These are phyloP conservation scores for Nephelium lappaceum DNA, from an alignment of 345 rosid genomes.

Conservation along the genomic window DNA sequence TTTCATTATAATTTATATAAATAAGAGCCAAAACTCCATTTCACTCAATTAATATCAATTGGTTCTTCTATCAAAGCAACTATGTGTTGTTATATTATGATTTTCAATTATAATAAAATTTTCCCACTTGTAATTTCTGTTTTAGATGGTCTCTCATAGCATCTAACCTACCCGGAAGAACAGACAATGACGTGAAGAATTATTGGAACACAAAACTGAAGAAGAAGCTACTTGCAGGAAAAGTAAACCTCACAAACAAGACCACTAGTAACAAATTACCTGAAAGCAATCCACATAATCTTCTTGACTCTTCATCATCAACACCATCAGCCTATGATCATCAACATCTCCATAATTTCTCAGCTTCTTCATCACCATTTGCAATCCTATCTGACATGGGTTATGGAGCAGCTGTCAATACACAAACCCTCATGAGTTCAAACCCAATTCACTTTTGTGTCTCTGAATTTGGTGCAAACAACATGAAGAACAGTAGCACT, in stretches of 20 bases:
- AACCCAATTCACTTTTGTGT: slow-evolving; percentile 19
- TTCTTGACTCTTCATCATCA: slow-evolving; percentile 1
- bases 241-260: slow-evolving; percentile 18
- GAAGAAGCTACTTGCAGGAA: slow-evolving; percentile 48
- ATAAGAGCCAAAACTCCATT: no score
- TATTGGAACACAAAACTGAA: slow-evolving; percentile 68
- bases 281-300: neutral
- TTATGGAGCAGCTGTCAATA: slow-evolving; percentile 8
- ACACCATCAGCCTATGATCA: slow-evolving; percentile 8
- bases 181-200: slow-evolving; percentile 67
- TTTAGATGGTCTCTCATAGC: slow-evolving; percentile 65
- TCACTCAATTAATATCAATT: no score
- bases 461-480: slow-evolving; percentile 13
- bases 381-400: slow-evolving; percentile 20
- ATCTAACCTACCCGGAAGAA: slow-evolving; percentile 58
- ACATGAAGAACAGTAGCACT: slow-evolving; percentile 1
- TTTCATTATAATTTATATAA: no score
- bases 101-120: neutral
- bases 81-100: neutral
- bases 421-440: slow-evolving; percentile 17
- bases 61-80: no score
- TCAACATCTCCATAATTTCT: neutral
- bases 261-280: neutral
- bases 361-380: slow-evolving; percentile 19
- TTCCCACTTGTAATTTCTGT: slow-evolving; percentile 18